These are phyloP conservation scores for Wallacemonas sp. DNA, from an alignment of 208 protist species.

Conservation along the genomic window DNA sequence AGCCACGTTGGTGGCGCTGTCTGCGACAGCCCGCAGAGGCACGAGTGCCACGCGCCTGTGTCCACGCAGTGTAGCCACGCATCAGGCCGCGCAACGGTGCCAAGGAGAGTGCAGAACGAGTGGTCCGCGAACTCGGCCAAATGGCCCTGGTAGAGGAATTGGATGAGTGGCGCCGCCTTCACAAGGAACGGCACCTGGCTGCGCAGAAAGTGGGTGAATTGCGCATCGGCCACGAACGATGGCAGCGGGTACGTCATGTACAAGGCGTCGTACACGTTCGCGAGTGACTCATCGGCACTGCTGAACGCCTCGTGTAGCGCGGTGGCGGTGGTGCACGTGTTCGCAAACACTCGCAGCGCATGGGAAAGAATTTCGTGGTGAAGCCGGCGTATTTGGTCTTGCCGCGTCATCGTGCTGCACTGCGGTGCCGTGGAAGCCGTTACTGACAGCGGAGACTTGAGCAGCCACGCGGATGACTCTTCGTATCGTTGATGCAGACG, in stretches of 20 bases:
- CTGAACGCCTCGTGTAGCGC: not conserved
- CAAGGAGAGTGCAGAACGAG: conserved; percentile 13
- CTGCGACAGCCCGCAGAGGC: not conserved
- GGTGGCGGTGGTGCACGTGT: not conserved
- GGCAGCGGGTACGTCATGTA: not conserved
- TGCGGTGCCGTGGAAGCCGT: not conserved
- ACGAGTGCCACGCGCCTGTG: not conserved
- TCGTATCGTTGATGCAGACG: not conserved
- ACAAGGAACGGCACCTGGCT: conserved; percentile 17
- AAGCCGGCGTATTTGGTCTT: not conserved
- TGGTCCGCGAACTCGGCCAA: conserved; percentile 34
- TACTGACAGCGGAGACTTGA: too few relatives aligned
- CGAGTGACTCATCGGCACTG: not conserved
- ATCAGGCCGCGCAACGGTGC: not conserved
- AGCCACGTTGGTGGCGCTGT: conserved; percentile 22
- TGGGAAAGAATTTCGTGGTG: conserved; percentile 3
- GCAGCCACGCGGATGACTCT: not conserved
- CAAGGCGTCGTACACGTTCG: conserved; percentile 1
- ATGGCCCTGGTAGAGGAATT: conserved; percentile 21
- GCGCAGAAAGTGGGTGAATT: not conserved
- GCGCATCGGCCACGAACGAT: not conserved
- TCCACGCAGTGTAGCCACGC: not conserved
- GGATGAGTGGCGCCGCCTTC: conserved; percentile 28
- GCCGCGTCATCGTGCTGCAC: not conserved
- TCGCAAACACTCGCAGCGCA: not conserved